These are phyloP conservation scores for Carex cristatella DNA, from an alignment of 176 grass and related monocot genomes.

Conservation along the genomic window DNA sequence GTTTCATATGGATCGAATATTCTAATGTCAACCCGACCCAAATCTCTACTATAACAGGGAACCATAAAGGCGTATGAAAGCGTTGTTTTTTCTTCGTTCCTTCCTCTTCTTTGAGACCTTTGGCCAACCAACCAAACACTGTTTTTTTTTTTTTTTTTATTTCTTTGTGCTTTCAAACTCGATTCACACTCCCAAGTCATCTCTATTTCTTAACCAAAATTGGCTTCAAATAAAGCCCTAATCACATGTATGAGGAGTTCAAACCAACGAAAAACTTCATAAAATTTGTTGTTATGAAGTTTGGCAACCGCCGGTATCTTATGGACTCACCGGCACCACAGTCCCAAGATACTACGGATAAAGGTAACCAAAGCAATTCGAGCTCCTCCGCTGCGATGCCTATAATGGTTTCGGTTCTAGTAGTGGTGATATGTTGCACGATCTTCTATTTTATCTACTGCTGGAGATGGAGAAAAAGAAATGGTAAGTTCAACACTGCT, in stretches of 20 bases:
- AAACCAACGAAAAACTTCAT: not conserved
- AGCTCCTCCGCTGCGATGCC: constrained; percentile 35
- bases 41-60: not conserved
- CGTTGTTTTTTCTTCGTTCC: not conserved
- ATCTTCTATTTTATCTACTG: constrained; percentile 74
- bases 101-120: not conserved
- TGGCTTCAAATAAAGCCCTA: not conserved
- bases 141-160: not conserved
- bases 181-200: not conserved
- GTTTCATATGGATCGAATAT: not conserved
- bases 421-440: constrained; percentile 52
- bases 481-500: constrained; percentile 33
- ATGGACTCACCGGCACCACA: constrained; percentile 11
- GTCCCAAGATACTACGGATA: not conserved
- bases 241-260: not conserved
- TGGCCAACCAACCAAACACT: not conserved
- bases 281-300: not conserved
- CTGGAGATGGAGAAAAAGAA: constrained; percentile 96
- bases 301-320: constrained; percentile 9
- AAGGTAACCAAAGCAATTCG: constrained; percentile 38
- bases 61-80: constrained; percentile 6
- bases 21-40: not conserved
- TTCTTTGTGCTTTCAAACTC: not conserved
- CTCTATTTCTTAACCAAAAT: not conserved
- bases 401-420: constrained; percentile 73